Base-by-base conservation (phyloP, 371 early-diverging fungal genomes). In the Syncephalastrum sp. region DNA sequence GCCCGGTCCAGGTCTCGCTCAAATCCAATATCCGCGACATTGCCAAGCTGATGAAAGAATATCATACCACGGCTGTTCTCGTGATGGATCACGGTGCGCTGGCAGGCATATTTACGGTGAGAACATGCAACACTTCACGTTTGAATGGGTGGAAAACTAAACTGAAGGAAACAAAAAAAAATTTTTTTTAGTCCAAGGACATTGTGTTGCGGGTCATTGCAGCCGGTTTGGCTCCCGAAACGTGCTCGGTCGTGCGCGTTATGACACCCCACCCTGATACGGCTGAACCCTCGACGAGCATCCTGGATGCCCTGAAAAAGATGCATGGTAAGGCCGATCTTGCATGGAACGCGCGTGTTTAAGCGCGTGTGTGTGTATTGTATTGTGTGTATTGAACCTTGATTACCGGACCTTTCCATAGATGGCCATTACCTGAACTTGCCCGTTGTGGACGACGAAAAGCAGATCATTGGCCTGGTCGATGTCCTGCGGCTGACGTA, bases 251-350 rank as follows among this genome's bases (percentile, higher is more conserved):
- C 46, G 91, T 95, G 29, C 89, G 96, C 59, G 96, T 97, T n/a
- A 96, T 98, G 97, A 98, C 98, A 0, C 97, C 97, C 53, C 95
- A 97, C 59, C 98, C 98, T 7, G 98, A 98, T 75, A 91, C 92
- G n/a, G 93, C 95, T 1, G 64, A 81, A 43, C 82, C 90, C 14
- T 75, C 85, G 25, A 91, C 91, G 29, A 86, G 93, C 51, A 91
- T 97, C 57, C 70, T 97, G 56, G 96, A 96, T 38, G 98, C 96
- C 4, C 82, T 98, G 59, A 92, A 92, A 70, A 94, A 92, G 71
- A 92, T 98, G 90, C 88, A 98, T 73, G 86, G 90, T 90, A 83
- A 61, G 55, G 52, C 16, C 29, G 29, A 29, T 29, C 29, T 29
- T 29, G 29, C 29, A 29, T 29, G 29, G 29, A 29, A 29, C 29